Evolutionary conservation across 768 basidiomycete species (phyloP).

Genomic region (Chiua virens): DNA sequence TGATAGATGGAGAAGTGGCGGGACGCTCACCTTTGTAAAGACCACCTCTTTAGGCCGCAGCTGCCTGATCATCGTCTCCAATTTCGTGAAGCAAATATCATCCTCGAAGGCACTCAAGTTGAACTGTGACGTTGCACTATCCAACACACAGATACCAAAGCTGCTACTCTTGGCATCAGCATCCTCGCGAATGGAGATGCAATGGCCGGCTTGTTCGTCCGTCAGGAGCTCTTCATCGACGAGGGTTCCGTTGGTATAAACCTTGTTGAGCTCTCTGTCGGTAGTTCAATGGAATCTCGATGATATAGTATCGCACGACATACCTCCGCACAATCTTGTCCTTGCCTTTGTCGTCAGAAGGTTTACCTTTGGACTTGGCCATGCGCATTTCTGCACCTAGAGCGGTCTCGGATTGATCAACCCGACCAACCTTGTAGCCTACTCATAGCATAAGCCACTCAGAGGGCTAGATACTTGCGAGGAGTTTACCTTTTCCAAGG

Average conservation of each 20-base stretch:
- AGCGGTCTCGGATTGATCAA: slow-evolving; percentile 96
- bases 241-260: slow-evolving; percentile 95
- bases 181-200: slow-evolving; percentile 80
- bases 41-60: slow-evolving; percentile 89
- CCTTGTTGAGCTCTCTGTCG: slow-evolving; percentile 84
- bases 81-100: slow-evolving; percentile 86
- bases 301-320: slow-evolving; percentile 9
- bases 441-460: neutral
- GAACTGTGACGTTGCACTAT: slow-evolving; percentile 95
- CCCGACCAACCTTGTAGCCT: slow-evolving; percentile 95
- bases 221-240: slow-evolving; percentile 86
- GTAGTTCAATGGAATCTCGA: neutral
- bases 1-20: neutral
- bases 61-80: slow-evolving; percentile 93
- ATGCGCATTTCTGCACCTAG: slow-evolving; percentile 96
- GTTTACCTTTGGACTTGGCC: slow-evolving; percentile 56
- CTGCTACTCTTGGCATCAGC: slow-evolving; percentile 40
- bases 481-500: slow-evolving; percentile 53
- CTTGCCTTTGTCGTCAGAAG: slow-evolving; percentile 51
- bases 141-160: slow-evolving; percentile 90
- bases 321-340: slow-evolving; percentile 90
- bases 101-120: slow-evolving; percentile 88
- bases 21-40: slow-evolving; percentile 69
- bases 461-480: no score
- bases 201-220: slow-evolving; percentile 95